Conservation (phyloP, 2,329 filamentous ascomycete species). For the Tympanopsis confertula region DNA sequence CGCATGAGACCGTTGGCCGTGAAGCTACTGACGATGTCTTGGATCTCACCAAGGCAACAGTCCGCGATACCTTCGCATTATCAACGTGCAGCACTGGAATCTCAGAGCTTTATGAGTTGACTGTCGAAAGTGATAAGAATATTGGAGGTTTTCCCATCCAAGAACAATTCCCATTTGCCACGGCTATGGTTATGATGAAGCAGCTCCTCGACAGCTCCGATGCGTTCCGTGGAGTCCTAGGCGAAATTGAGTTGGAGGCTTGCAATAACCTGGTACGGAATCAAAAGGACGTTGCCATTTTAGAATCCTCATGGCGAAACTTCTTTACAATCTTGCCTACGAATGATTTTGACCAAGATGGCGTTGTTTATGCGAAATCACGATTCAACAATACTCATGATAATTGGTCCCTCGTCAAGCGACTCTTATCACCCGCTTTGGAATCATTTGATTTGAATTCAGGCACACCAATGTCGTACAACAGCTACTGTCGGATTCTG, state of each 20-base stretch:
- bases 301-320: conserved; percentile 25
- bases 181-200: too few relatives aligned
- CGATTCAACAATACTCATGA: conserved; percentile 25
- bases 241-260: too few relatives aligned
- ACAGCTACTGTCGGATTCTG: conserved; percentile 37
- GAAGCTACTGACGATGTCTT: neutral
- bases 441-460: conserved; percentile 29
- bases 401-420: conserved; percentile 35
- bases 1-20: neutral
- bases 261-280: too few relatives aligned
- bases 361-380: conserved; percentile 27
- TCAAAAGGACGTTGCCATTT: conserved; percentile 13
- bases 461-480: conserved; percentile 27
- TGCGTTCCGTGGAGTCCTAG: too few relatives aligned
- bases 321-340: conserved; percentile 40
- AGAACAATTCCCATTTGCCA: too few relatives aligned
- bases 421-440: conserved; percentile 31
- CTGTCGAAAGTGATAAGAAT: too few relatives aligned
- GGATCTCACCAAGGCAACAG: neutral
- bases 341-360: conserved; percentile 34
- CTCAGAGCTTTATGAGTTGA: too few relatives aligned
- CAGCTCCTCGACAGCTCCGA: too few relatives aligned
- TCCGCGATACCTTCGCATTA: too few relatives aligned
- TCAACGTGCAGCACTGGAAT: too few relatives aligned
- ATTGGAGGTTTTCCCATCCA: too few relatives aligned